Conservation (phyloP, 2,329 filamentous ascomycete species). For the Coniochaeta hoffmannii region DNA sequence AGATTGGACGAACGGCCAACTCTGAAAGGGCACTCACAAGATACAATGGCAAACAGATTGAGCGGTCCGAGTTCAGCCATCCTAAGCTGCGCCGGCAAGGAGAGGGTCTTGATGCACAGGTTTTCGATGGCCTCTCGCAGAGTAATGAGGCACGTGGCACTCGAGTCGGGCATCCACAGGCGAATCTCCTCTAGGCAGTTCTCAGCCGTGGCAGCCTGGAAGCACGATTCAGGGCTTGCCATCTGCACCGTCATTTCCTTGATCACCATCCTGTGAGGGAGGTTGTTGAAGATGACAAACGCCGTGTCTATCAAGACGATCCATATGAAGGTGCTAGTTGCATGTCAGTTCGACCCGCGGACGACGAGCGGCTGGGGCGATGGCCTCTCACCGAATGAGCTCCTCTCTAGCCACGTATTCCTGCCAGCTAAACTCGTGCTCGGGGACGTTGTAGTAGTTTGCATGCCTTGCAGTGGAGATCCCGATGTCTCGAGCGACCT, state of each 20-base stretch:
- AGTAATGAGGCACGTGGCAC: conserved; percentile 13
- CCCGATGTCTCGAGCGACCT: conserved; percentile 24
- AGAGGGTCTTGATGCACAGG: conserved; percentile 14
- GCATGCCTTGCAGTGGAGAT: conserved; percentile 19
- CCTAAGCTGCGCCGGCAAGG: conserved; percentile 8
- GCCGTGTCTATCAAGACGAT: conserved; percentile 29
- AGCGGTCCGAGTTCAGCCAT: conserved; percentile 17
- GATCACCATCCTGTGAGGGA: conserved; percentile 29
- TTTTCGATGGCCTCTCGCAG: conserved; percentile 17
- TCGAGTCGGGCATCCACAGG: conserved; percentile 17
- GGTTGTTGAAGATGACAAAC: conserved; percentile 32
- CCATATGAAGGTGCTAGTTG: conserved; percentile 22
- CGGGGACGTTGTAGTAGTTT: conserved; percentile 15
- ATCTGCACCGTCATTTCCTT: conserved; percentile 29
- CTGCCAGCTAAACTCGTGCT: conserved; percentile 23
- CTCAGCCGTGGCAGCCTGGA: conserved; percentile 24
- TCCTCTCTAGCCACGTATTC: conserved; percentile 25
- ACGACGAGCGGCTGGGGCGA: background rate
- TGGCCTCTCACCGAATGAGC: conserved; percentile 20
- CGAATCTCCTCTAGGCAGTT: conserved; percentile 22
- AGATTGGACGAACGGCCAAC: too few relatives aligned
- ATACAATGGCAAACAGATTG: conserved; percentile 20
- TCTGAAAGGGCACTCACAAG: conserved; percentile 9
- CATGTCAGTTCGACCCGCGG: background rate
- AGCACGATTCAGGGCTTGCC: conserved; percentile 26